phyloP scores from a whole-genome alignment of 805 yeast species.

The Kodamaea fukazawae region DNA sequence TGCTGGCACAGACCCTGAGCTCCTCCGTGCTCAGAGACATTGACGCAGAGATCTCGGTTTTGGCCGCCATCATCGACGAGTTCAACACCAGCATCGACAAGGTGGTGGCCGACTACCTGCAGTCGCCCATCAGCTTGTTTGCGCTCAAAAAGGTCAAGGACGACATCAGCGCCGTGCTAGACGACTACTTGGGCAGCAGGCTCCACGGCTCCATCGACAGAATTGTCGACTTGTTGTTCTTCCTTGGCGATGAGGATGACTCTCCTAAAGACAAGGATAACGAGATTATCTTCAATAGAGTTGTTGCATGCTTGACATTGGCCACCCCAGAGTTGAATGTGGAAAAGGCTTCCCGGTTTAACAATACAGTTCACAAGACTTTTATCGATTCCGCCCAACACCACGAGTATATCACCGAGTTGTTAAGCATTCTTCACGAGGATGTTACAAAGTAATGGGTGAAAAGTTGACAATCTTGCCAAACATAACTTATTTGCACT shows the following conservation, averaged over 20 bases:
- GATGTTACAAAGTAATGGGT: too few relatives aligned
- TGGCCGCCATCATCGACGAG: constrained; percentile 7
- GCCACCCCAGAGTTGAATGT: not conserved
- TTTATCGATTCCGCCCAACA: constrained; percentile 6
- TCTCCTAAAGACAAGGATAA: not conserved
- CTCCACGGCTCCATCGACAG: constrained; percentile 11
- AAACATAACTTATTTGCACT: too few relatives aligned
- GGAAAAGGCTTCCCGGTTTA: constrained; percentile 5
- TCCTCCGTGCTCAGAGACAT: constrained; percentile 9
- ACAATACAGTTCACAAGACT: not conserved
- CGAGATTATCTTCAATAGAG: not conserved
- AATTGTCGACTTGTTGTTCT: constrained; percentile 13
- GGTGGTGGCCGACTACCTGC: constrained; percentile 5
- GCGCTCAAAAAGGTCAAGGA: constrained; percentile 7
- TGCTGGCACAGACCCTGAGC: constrained; percentile 9
- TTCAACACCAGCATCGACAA: constrained; percentile 10
- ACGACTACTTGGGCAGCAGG: constrained; percentile 12
- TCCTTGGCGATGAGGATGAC: constrained; percentile 6
- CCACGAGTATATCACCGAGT: constrained; percentile 5
- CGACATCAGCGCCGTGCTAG: constrained; percentile 7
- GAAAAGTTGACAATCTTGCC: too few relatives aligned
- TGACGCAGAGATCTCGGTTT: constrained; percentile 4
- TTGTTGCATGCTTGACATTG: constrained; percentile 2
- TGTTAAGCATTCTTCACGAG: constrained; percentile 1
- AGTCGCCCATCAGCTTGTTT: constrained; percentile 5